Conservation (phyloP, 192 early-diverging fungal species). For the Entomortierella lignicola region DNA sequence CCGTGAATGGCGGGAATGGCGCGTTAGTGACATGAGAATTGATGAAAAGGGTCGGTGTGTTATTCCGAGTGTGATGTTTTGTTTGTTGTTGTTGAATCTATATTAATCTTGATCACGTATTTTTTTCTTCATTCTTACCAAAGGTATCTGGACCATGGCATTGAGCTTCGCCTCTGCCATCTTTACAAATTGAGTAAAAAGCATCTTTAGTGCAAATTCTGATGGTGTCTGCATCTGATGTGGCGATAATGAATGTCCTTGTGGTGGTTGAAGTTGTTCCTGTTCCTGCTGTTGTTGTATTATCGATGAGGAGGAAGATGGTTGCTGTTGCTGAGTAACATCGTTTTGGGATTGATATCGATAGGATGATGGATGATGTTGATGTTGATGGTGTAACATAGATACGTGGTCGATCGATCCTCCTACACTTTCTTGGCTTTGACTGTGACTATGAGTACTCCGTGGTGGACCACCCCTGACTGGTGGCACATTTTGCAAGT, state of each 20-base stretch:
- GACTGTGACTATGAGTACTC: constrained; percentile 44
- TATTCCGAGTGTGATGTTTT: too few species aligned
- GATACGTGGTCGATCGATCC: constrained; percentile 18
- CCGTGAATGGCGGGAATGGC: neutral
- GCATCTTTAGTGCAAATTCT: constrained; percentile 65
- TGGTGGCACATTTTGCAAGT: neutral
- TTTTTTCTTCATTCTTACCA: constrained; percentile 14
- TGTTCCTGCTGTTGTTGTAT: too few species aligned
- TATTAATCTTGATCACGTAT: neutral
- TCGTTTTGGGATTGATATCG: constrained; percentile 36
- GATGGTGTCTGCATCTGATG: constrained; percentile 60
- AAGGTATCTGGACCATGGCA: constrained; percentile 51
- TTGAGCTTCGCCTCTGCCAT: constrained; percentile 67
- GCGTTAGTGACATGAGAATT: neutral
- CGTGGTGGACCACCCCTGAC: constrained; percentile 10
- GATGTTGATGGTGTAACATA: constrained; percentile 21
- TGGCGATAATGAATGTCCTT: constrained; percentile 7
- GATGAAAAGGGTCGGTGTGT: too few species aligned
- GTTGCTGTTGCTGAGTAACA: constrained; percentile 32
- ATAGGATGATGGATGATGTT: too few species aligned
- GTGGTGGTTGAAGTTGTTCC: too few species aligned
- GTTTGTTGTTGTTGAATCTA: neutral
- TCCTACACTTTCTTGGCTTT: constrained; percentile 45
- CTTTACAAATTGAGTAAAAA: constrained; percentile 70
- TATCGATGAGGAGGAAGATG: neutral